Base-by-base conservation (phyloP, 371 early-diverging fungal genomes). In the Mucor sp. region DNA sequence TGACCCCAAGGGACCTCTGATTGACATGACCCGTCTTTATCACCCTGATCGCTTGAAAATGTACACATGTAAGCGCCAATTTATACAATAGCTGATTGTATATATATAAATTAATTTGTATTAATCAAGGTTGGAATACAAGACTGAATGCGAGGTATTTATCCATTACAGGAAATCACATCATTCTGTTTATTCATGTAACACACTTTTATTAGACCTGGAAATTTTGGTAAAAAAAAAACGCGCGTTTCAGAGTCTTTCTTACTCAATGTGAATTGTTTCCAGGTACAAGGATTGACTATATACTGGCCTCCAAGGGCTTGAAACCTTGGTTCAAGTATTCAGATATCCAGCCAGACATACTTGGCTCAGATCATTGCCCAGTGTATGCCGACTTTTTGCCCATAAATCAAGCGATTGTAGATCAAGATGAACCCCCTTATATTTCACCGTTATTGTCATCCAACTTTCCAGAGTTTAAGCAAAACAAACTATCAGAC, bases 301-400 rank as follows among this genome's bases (percentile, higher is more conserved):
- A 91, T 66, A 83, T 95, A n/a, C 82, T 95, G 12, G 84, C 82
- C 0, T 85, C 91, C 1, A 65, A 69, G n/a, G 85, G 74, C 0
- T 62, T 95, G 1, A 25, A 82, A 8, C 78, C 83, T 3, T 86
- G 83, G 83, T 78, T 92, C 63, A 75, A 75, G 21, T 82, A 72
- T 39, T 79, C 88, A 30, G 84, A 89, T 65, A 85, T 94, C 17
- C 80, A 85, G 27, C 76, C 89, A 8, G 68, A 89, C 6, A 74
- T 94, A 5, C 69, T 87, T 65, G 97, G 97, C 1, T 91, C 91
- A n/a, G 97, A 97, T 75, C 97, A 97, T 72, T 95, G 95, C 68
- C 96, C 95, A 0, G 94, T 94, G 0, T 77, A 81, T 41, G 87
- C 85, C 2, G 84, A 85, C 37, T 74, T 95, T 27, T 68, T 70